Base-by-base conservation (phyloP, 1,284 basidiomycete genomes). In the Apiotrichum gamsii region DNA sequence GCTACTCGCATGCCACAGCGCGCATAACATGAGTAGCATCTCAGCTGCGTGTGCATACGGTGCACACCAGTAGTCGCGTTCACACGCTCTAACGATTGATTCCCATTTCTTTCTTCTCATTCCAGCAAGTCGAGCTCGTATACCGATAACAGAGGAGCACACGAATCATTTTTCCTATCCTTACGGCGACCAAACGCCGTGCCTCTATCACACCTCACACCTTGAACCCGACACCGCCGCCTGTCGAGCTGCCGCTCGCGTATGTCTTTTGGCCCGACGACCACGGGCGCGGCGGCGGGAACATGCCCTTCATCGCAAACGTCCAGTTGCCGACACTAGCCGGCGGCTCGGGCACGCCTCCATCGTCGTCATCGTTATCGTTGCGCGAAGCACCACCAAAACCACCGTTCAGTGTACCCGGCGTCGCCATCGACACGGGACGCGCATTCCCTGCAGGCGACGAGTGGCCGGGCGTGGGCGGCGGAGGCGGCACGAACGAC, bases 231-330 rank as follows among this genome's bases (percentile, higher is more conserved):
- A 64, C 39, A 2, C 69, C 69, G n/a, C 62, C 69, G 14, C 69
- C 68, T 5, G 42, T 50, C n/a, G 51, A 39, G 35, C 56, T 56
- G 3, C 69, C 69, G 42, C 65, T 69, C 2, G 59, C 65, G 48
- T 72, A 72, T 21, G 67, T 68, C 57, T 70, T 70, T 32, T 45
- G 58, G 8, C 64, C 60, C 19, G 58, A 62, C 4, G 42, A 36
- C 54, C 61, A 73, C 2, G 61, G 63, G n/a, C 69, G 57, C 1
- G 65, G 66, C 10, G 71, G 58, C 21, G 71, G 71, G 64, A 73
- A 73, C 71, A 70, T 70, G 41, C 67, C 69, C 50, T 69, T 70
- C 62, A 70, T 73, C 10, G 71, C 69, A 59, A 72, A 73, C 9
- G 65, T 68, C 66, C 66, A 67, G 8, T 49, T 56, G 8, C 71